Evolutionary conservation across 495 filamentous ascomycete genomes (phyloP).

Genomic region (Bombardia bombarda): DNA sequence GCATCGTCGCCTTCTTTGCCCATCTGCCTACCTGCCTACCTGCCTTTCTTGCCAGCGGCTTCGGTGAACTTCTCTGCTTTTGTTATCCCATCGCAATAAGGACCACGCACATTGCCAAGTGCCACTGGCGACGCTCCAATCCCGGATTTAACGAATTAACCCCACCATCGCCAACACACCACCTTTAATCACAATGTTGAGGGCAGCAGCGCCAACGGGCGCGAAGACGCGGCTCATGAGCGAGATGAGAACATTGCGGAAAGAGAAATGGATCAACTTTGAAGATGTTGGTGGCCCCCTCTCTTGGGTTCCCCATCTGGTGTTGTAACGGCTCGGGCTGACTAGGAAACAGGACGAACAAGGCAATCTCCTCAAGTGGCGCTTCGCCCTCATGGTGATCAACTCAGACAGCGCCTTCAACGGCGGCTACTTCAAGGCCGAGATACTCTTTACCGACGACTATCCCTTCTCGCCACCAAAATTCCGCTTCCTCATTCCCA

Average conservation of each 20-base stretch:
- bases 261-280: conserved; percentile 91
- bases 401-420: conserved; percentile 88
- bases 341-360: conserved; percentile 49
- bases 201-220: conserved; percentile 18
- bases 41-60: too few species aligned
- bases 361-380: conserved; percentile 78
- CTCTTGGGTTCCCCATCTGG: too few species aligned
- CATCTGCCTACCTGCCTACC: too few species aligned
- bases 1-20: too few species aligned
- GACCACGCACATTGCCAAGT: too few species aligned
- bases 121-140: too few species aligned
- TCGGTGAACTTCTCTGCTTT: too few species aligned
- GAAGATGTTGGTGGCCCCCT: conserved; percentile 30
- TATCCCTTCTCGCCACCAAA: conserved; percentile 91
- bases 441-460: conserved; percentile 79
- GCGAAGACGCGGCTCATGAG: conserved; percentile 82
- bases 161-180: neutral
- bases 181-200: conserved; percentile 8
- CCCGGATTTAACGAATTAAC: too few species aligned
- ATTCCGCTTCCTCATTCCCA: conserved; percentile 75
- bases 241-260: conserved; percentile 72
- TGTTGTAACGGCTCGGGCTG: conserved; percentile 4
- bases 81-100: too few species aligned
- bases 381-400: conserved; percentile 79
- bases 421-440: conserved; percentile 84